Evolutionary conservation across 495 filamentous ascomycete species (phyloP), one percentile per base, ranked within the genome.

Genomic region (Chaetomidium leptoderma): DNA sequence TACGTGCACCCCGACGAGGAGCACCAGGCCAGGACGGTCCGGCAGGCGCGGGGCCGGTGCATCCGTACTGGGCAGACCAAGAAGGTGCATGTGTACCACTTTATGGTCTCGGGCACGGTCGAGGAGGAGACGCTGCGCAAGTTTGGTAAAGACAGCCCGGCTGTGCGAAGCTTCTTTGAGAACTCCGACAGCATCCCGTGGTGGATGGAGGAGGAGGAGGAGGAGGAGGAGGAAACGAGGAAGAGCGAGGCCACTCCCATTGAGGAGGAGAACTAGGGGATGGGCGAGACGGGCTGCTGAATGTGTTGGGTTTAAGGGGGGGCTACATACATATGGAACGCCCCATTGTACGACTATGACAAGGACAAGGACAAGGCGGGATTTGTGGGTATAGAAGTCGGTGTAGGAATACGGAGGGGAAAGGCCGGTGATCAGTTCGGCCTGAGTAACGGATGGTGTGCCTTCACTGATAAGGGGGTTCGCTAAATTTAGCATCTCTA

Each of bases 21-120:
- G 27, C 72, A 79, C 13, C 91, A 85, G 59, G 73, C 84, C 1
- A 73, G 78, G 3, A 72, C 70, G 4, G 85, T 87, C 75, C 82
- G 74, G 0, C 90, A 95, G 63, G 88, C 89, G 0, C 83, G 85
- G 39, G 90, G 89, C 0, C 81, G 90, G 36, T 77, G 76, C 32
- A 72, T 82, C 2, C 82, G 90, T 6, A 85, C 79, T 46, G 85
- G 87, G 0, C 90, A 95, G 70, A 64, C 65, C n/a, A 83, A 80
- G 64, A 59, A 60, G 1, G 88, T 95, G 9, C 69, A 86, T 35
- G 72, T 90, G n/a, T 90, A 88, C 69, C 81, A 88, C 45, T 80
- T 92, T 48, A 67, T 86, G 26, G 76, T 81, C 0, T 73, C 74
- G 43, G 66, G 76, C 51, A 91, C 90, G 0, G 79, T 89, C 29